Evolutionary conservation across 192 early-diverging fungal species (phyloP).

Genomic region (Geranomyces michiganensis): DNA sequence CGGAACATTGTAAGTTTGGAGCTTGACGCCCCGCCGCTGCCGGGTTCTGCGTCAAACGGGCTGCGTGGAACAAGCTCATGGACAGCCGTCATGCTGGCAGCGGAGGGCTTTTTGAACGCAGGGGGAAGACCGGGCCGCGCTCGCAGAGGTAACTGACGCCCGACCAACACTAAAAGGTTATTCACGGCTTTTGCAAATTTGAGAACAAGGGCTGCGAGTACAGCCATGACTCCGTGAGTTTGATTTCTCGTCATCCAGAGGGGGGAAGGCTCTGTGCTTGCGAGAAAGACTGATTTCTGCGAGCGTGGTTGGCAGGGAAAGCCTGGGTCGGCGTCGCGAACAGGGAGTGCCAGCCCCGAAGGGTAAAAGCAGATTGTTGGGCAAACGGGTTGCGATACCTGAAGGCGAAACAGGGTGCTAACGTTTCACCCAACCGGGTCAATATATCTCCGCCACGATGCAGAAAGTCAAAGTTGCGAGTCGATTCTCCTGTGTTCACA

Average conservation of each 20-base stretch:
- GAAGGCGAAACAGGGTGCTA: too few species aligned
- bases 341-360: background rate
- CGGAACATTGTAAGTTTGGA: constrained; percentile 18
- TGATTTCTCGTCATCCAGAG: background rate
- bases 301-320: background rate
- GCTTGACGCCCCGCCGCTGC: too few species aligned
- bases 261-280: background rate
- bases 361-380: background rate
- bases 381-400: background rate
- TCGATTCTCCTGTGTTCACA: constrained; percentile 72
- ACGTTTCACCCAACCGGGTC: too few species aligned
- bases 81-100: background rate
- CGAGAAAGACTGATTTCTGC: background rate
- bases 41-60: too few species aligned
- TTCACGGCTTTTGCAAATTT: constrained; percentile 84
- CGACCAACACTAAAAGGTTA: constrained; percentile 40
- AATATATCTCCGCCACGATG: background rate
- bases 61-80: background rate
- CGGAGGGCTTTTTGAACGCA: background rate
- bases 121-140: background rate
- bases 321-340: background rate
- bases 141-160: background rate
- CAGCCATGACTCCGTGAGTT: constrained; percentile 72
- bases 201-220: constrained; percentile 84
- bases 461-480: constrained; percentile 62